Evolutionary conservation across 2,329 filamentous ascomycete genomes (phyloP), one percentile per base, ranked within the genome.

Genomic region (Penicillium sp.): DNA sequence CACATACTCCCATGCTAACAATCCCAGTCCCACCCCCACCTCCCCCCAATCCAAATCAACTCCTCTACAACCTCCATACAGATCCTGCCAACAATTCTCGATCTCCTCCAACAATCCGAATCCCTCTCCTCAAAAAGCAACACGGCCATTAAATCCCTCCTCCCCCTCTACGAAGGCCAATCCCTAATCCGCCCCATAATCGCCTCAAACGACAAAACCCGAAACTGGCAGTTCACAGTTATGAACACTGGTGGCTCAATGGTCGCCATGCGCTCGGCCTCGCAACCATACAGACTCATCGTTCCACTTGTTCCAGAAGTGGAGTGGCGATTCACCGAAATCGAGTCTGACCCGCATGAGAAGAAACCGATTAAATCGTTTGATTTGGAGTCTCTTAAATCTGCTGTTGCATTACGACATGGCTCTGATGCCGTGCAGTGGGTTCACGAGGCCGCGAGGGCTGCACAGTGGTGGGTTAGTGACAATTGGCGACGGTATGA

Each of bases 241-340:
- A 73, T 73, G 58, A 74, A 73, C 51, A 64, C 70, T 4, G 72
- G 72, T 8, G 69, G 70, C 22, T 66, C 69, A 1, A 63, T 87
- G 88, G 73, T 82, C 81, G 59, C 79, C 81, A 63, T 87, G 90
- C 74, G 86, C 85, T n/a, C 82, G 78, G 61, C 97, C 87, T 91
- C 86, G 86, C 65, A 90, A 91, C 78, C 73, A 40, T 73, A 82
- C 95, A 57, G 81, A 82, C 57, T 92, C 87, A 62, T 67, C 14
- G 86, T 97, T 51, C 86, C 89, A 3, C 86, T 93, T 65, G 84
- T 89, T 67, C 89, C 95, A 70, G 89, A 90, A 50, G 89, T 79
- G 7, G 62, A 66, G 26, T 74, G 67, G 57, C 56, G 63, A 29
- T 77, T 77, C 61, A 73, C 71, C 1, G 63, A 76, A 29, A 59